Evolutionary conservation across 1,139 yeast species (phyloP).

Genomic region (Kurtzmaniella quercitrusa): DNA sequence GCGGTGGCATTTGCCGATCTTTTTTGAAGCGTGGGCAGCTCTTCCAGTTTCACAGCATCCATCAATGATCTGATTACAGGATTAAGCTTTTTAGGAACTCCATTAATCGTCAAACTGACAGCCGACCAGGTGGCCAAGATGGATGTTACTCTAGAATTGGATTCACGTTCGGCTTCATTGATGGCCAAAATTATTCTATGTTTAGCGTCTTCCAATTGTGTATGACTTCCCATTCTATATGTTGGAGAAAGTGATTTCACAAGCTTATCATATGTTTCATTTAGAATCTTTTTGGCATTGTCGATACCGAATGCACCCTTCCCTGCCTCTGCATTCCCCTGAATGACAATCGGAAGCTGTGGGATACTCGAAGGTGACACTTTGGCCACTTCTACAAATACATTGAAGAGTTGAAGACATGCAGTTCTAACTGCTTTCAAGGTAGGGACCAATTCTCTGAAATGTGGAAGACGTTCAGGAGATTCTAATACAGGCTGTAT

Average conservation of each 20-base stretch:
- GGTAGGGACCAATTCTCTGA: slow-evolving; percentile 83
- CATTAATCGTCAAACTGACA: slow-evolving; percentile 57
- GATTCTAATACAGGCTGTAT: slow-evolving; percentile 1
- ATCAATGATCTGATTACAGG: slow-evolving; percentile 86
- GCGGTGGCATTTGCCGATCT: slow-evolving; percentile 72
- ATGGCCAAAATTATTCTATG: slow-evolving; percentile 64
- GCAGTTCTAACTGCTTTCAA: slow-evolving; percentile 82
- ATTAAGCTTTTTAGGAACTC: slow-evolving; percentile 80
- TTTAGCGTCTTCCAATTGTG: slow-evolving; percentile 76
- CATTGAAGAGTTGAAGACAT: slow-evolving; percentile 75
- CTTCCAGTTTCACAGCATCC: slow-evolving; percentile 88
- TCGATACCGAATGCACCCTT: slow-evolving; percentile 85
- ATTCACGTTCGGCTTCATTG: slow-evolving; percentile 60
- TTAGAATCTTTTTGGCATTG: slow-evolving; percentile 67
- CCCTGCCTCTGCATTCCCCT: slow-evolving; percentile 93
- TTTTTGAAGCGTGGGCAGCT: slow-evolving; percentile 58
- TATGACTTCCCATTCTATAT: slow-evolving; percentile 66
- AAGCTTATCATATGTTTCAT: slow-evolving; percentile 64
- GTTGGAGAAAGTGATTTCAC: slow-evolving; percentile 64
- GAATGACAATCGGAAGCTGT: slow-evolving; percentile 80
- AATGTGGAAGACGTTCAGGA: slow-evolving; percentile 40
- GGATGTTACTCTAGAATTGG: slow-evolving; percentile 52
- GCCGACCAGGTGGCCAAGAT: slow-evolving; percentile 76
- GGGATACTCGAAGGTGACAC: slow-evolving; percentile 75
- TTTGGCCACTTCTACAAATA: slow-evolving; percentile 73